Evolutionary conservation across 495 filamentous ascomycete genomes (phyloP).

Genomic region (Xylaria scruposa): DNA sequence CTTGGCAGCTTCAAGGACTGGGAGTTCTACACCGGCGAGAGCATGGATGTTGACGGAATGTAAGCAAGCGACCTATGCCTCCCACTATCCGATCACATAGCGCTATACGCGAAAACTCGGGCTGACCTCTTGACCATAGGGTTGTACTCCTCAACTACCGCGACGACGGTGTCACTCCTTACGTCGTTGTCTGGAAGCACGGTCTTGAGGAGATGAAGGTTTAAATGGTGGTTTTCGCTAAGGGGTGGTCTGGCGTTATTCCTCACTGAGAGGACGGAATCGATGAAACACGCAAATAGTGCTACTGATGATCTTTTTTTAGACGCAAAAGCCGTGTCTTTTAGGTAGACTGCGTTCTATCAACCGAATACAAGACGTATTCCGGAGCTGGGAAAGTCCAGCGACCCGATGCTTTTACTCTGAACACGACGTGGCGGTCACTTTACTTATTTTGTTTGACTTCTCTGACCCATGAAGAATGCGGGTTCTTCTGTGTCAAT

Average conservation of each 20-base stretch:
- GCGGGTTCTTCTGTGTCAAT: neutral
- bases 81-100: constrained; percentile 43
- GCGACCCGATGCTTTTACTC: constrained; percentile 17
- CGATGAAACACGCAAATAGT: constrained; percentile 11
- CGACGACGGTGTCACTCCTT: constrained; percentile 93
- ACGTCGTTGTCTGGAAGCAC: constrained; percentile 92
- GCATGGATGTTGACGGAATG: constrained; percentile 93
- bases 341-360: constrained; percentile 17
- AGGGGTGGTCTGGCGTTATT: constrained; percentile 13
- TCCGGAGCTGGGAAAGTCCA: constrained; percentile 10
- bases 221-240: constrained; percentile 53
- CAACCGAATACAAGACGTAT: constrained; percentile 16
- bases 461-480: neutral
- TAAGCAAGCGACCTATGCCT: constrained; percentile 34
- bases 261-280: constrained; percentile 1
- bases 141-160: constrained; percentile 95
- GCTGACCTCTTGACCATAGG: constrained; percentile 57
- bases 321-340: constrained; percentile 21
- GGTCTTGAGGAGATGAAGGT: constrained; percentile 92
- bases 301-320: constrained; percentile 11
- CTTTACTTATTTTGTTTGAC: neutral
- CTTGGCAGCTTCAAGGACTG: constrained; percentile 88
- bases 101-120: constrained; percentile 10
- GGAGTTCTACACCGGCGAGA: constrained; percentile 91
- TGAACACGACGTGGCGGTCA: neutral